These are phyloP conservation scores for Phanerochaete carnosa DNA, from an alignment of 768 basidiomycete species.

Conservation along the genomic window DNA sequence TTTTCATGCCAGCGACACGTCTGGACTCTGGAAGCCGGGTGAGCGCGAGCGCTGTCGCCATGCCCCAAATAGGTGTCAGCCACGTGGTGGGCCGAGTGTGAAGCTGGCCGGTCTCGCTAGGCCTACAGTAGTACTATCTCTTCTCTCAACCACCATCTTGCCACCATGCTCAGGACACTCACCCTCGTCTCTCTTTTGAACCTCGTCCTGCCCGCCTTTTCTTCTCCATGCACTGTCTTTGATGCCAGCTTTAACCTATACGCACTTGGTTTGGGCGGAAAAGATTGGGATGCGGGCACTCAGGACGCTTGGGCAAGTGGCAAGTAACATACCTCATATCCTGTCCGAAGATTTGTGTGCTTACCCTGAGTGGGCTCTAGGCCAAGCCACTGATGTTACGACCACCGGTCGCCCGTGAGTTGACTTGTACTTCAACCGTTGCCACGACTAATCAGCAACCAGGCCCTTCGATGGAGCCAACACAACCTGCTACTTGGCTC, in stretches of 20 bases:
- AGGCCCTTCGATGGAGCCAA: conserved; percentile 65
- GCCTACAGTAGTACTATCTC: not conserved
- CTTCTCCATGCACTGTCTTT: conserved; percentile 70
- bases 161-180: conserved; percentile 33
- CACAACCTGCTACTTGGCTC: conserved; percentile 69
- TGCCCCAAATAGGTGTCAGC: not conserved
- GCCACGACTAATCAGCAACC: not conserved
- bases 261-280: conserved; percentile 78
- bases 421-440: not conserved
- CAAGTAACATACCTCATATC: conserved; percentile 23
- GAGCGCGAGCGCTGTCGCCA: not conserved
- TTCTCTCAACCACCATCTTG: not conserved
- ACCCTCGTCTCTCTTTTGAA: conserved; percentile 56
- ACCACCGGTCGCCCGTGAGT: conserved; percentile 75
- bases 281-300: conserved; percentile 80
- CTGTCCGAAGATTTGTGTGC: not conserved
- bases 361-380: conserved; percentile 25
- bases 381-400: conserved; percentile 65
- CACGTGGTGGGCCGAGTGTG: not conserved
- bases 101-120: not conserved
- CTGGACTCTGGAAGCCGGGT: no score
- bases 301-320: conserved; percentile 65
- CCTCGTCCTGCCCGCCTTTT: conserved; percentile 34
- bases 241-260: conserved; percentile 81
- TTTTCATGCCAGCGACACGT: no score